Evolutionary conservation across 805 yeast species (phyloP).

Genomic region (Candida gorgasii): DNA sequence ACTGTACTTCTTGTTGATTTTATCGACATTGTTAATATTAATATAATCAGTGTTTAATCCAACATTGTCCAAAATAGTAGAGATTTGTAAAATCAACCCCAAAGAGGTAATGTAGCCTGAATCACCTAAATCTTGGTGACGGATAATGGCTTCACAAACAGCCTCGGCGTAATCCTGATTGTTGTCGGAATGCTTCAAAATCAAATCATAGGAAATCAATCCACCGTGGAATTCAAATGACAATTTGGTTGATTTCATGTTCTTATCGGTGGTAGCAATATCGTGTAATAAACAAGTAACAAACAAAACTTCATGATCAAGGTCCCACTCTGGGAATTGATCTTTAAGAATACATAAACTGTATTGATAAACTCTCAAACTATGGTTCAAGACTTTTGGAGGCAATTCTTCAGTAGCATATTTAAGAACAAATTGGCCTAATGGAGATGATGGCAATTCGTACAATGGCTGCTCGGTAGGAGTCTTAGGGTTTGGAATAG

Average conservation of each 20-base stretch:
- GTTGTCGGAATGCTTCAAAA: slow-evolving; percentile 22
- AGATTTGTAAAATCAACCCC: slow-evolving; percentile 32
- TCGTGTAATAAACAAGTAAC: slow-evolving; percentile 35
- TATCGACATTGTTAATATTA: slow-evolving; percentile 28
- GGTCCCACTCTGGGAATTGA: slow-evolving; percentile 33
- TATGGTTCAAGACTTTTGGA: slow-evolving; percentile 26
- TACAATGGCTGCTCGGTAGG: slow-evolving; percentile 25
- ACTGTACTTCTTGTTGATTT: slow-evolving; percentile 23
- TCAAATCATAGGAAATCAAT: slow-evolving; percentile 25
- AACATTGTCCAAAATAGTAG: slow-evolving; percentile 35
- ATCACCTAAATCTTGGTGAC: slow-evolving; percentile 37
- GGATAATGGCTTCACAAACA: slow-evolving; percentile 33
- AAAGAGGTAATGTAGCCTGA: slow-evolving; percentile 32
- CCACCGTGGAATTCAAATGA: slow-evolving; percentile 39
- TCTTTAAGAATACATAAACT: slow-evolving; percentile 30
- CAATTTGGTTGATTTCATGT: slow-evolving; percentile 33
- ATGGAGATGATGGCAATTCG: slow-evolving; percentile 20
- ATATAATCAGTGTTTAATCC: slow-evolving; percentile 28
- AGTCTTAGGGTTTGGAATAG: slow-evolving; percentile 23
- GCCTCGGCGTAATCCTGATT: slow-evolving; percentile 34
- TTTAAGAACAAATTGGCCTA: slow-evolving; percentile 20
- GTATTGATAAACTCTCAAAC: slow-evolving; percentile 32
- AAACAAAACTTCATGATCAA: slow-evolving; percentile 28
- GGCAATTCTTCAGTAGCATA: slow-evolving; percentile 27
- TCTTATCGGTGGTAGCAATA: slow-evolving; percentile 34